phyloP scores from a whole-genome alignment of 352 stramenopile genomes.

The Globisporangium takayamanum region DNA sequence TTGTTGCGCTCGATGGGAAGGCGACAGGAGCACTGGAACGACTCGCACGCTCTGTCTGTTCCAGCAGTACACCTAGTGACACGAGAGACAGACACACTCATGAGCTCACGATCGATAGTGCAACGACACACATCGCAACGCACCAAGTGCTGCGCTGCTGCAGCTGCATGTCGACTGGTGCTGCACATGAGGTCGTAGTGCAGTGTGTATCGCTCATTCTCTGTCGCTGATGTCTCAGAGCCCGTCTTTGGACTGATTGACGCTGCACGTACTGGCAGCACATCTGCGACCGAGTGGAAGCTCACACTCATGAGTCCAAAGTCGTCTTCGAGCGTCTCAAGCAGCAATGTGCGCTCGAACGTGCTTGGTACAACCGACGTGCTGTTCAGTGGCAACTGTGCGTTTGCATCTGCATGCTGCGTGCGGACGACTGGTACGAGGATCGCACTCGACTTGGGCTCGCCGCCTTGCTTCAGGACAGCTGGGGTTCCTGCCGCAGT shows the following conservation, averaged over 20 bases:
- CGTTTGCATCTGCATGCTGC: too few relatives aligned
- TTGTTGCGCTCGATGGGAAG: slow-evolving; percentile 16
- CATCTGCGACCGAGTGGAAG: slow-evolving; percentile 13
- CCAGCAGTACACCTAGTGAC: slow-evolving; percentile 34
- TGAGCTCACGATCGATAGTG: background rate
- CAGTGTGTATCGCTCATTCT: background rate
- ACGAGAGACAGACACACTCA: background rate
- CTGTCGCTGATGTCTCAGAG: background rate
- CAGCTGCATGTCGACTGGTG: slow-evolving; percentile 1
- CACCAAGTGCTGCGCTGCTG: slow-evolving; percentile 25
- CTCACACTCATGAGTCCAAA: slow-evolving; percentile 20
- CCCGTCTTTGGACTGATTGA: background rate
- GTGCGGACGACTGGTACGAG: slow-evolving; percentile 15
- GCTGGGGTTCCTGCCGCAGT: background rate
- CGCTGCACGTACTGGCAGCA: background rate
- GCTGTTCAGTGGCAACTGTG: background rate
- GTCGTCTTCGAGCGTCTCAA: slow-evolving; percentile 10
- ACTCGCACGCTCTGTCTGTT: slow-evolving; percentile 20
- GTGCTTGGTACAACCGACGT: background rate
- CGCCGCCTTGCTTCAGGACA: slow-evolving; percentile 3
- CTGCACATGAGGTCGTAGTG: slow-evolving; percentile 26
- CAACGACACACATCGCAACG: background rate
- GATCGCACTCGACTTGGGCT: slow-evolving; percentile 28
- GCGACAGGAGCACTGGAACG: slow-evolving; percentile 14
- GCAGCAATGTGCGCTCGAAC: slow-evolving; percentile 1